A percentile compares a stretch with the other conserved stretches of the same genome.
phyloP scores from a whole-genome alignment of 192 early-diverging fungal species.

The Ambispora gerdemannii region DNA sequence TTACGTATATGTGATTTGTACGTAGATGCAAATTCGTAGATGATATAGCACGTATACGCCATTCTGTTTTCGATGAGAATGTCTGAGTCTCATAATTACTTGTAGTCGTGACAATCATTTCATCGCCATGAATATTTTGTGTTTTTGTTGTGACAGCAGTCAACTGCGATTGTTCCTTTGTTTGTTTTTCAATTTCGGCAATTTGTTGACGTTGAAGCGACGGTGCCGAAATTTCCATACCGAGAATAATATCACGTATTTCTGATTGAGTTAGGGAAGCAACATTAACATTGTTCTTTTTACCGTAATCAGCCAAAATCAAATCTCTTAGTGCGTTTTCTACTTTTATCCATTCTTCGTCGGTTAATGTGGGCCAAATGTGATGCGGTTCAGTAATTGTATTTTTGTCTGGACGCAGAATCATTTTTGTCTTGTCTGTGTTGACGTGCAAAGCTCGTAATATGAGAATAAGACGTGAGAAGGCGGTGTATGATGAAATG shows the following conservation, averaged over 20 bases:
- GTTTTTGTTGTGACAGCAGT: constrained; percentile 96
- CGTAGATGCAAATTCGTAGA: constrained; percentile 92
- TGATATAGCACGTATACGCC: constrained; percentile 97
- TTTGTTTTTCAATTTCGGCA: constrained; percentile 97
- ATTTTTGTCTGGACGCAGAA: constrained; percentile 90
- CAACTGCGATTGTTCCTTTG: constrained; percentile 86
- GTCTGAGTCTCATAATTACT: constrained; percentile 96
- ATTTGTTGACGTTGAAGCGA: constrained; percentile 94
- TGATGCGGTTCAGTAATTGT: constrained; percentile 94
- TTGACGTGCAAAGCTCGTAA: constrained; percentile 97
- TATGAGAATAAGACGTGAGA: constrained; percentile 95
- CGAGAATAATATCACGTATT: constrained; percentile 97
- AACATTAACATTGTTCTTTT: constrained; percentile 99
- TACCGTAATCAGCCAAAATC: constrained; percentile 97
- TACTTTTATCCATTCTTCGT: constrained; percentile 97
- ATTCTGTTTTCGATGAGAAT: constrained; percentile 98
- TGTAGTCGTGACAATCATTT: constrained; percentile 97
- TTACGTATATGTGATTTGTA: constrained; percentile 95
- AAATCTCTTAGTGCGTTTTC: constrained; percentile 94
- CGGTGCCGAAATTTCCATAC: constrained; percentile 99
- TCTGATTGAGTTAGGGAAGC: constrained; percentile 94
- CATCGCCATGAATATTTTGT: constrained; percentile 95
- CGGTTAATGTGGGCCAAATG: constrained; percentile 95
- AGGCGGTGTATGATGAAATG: constrained; percentile 96
- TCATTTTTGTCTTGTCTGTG: constrained; percentile 96